Evolutionary conservation across 352 stramenopile genomes (phyloP).

Genomic region (Phytophthora pisi): DNA sequence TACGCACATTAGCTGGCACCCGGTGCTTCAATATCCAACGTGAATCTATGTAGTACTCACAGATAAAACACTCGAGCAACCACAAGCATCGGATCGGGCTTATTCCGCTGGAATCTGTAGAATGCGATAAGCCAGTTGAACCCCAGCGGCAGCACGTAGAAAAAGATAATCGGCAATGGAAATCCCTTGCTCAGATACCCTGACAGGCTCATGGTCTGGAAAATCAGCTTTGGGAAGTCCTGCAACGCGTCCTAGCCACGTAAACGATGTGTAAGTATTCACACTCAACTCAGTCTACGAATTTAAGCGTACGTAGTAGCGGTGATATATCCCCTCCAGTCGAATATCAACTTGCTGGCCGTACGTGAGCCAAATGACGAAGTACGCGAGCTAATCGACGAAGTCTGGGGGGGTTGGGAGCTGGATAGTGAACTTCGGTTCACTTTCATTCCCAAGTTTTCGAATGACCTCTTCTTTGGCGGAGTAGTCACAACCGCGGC

Average conservation of each 20-base stretch:
- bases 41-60: conserved; percentile 12
- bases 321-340: conserved; percentile 46
- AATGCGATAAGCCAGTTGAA: conserved; percentile 59
- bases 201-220: conserved; percentile 47
- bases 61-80: conserved; percentile 50
- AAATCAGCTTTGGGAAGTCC: conserved; percentile 49
- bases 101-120: conserved; percentile 53
- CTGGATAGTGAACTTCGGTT: not conserved
- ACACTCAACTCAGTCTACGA: not conserved
- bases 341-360: conserved; percentile 25
- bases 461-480: conserved; percentile 9
- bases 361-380: conserved; percentile 15
- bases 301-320: conserved; percentile 42
- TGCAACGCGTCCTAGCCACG: conserved; percentile 29
- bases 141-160: conserved; percentile 43
- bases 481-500: not conserved
- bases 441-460: conserved; percentile 15
- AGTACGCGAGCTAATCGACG: conserved; percentile 1
- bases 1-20: not conserved
- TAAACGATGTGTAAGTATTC: not conserved
- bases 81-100: conserved; percentile 34
- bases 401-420: conserved; percentile 10
- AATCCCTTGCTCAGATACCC: conserved; percentile 50
- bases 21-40: not conserved
- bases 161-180: conserved; percentile 42